Conservation (phyloP, 139 green algal genomes). For the Yamagishiella unicocca region DNA sequence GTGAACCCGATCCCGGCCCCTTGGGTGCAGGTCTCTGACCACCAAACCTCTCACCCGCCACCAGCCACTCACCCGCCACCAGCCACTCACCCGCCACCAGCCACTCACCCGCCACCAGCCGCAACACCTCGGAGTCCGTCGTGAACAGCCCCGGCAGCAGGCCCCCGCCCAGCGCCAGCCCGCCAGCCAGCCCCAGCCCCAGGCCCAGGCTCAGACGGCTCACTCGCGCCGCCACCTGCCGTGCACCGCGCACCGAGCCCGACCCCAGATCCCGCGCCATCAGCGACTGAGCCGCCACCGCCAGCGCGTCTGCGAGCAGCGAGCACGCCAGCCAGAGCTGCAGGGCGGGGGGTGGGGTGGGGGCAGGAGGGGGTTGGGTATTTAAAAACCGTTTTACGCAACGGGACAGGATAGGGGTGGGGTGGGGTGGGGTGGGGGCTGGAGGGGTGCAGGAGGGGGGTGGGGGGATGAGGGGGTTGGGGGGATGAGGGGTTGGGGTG, state of each 20-base stretch:
- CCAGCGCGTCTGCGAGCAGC: conserved; percentile 83
- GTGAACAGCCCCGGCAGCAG: conserved; percentile 66
- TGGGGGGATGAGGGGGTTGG: neutral
- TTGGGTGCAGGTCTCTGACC: too few species aligned
- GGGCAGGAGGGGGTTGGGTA: neutral
- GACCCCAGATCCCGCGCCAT: conserved; percentile 70
- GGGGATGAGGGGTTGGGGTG: neutral
- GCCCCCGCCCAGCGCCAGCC: conserved; percentile 46
- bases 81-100: neutral
- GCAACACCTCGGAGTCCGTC: conserved; percentile 66
- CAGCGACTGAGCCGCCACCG: conserved; percentile 85
- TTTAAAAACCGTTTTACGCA: too few species aligned
- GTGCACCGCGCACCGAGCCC: neutral
- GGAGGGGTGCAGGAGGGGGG: too few species aligned
- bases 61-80: neutral
- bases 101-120: conserved; percentile 42
- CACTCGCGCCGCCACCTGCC: conserved; percentile 49
- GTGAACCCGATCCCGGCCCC: too few species aligned
- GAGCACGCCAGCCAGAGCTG: conserved; percentile 85
- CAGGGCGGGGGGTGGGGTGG: too few species aligned
- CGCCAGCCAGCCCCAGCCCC: conserved; percentile 57
- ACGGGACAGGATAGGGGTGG: too few species aligned
- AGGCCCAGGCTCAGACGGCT: conserved; percentile 37
- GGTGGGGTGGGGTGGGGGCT: too few species aligned
- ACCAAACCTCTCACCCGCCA: too few species aligned